Evolutionary conservation across 805 yeast species (phyloP), one percentile per base, ranked within the genome.

Genomic region (Starmerella bombi): DNA sequence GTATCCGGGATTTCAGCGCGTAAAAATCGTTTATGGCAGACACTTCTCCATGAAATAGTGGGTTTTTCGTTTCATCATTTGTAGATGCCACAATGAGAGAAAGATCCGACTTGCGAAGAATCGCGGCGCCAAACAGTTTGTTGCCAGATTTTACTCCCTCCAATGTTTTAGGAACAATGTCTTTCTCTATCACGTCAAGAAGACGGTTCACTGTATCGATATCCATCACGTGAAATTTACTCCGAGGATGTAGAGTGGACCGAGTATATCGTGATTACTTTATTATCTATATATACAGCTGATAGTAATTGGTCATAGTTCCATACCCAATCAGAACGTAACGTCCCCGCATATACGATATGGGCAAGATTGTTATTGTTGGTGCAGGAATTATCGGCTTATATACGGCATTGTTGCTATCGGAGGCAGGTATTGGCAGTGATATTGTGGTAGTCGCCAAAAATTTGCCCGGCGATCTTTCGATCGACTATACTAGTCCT

Each of bases 381-480:
- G 76, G 84, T 5, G 64, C 80, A 3, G 84, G 85, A 15, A 74
- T 78, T 29, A 62, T 75, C 44, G 84, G 85, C 23, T 63, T 79
- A 6, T 77, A 77, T 57, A 76, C 84, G 12, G 66, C 72, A 1
- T 67, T 63, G 49, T 62, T 67, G 37, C 62, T 78, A 10, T 46
- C 73, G 25, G 64, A 66, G 20, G 59, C 64, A 12, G 60, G 60
- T 9, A 63, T 65, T 2, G 53, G 50, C 21, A 41, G 54, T 1
- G 59, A 69, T 5, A 69, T 82, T 45, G 65, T 72, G 3, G 68
- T 81, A 2, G 50, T 77, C 16, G 88, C 82, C 6, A 72, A 78
- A 52, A 71, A 68, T 50, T 58, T 77, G 29, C 93, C 93, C 3
- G 93, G 93, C 4, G 93, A 82, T 53, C 78, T 74, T 48, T 74